phyloP scores from a whole-genome alignment of 2,329 filamentous ascomycete species.

The Ophiobolus disseminans region DNA sequence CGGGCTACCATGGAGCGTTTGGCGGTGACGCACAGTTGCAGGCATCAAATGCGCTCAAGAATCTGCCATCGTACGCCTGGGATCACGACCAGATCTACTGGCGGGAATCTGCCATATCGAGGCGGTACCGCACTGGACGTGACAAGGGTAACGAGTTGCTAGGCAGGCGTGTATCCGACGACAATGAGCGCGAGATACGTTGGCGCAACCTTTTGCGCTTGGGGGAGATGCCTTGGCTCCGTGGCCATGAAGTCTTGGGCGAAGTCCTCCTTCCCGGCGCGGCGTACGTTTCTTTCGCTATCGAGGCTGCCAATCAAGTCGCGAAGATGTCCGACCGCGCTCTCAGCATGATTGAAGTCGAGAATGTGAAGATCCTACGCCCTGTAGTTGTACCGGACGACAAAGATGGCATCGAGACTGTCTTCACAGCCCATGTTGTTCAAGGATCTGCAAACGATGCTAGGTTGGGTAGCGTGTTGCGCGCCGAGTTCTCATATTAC shows the following conservation, averaged over 20 bases:
- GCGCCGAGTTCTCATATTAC: too few relatives aligned
- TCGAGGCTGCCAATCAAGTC: slow-evolving; percentile 26
- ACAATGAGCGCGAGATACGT: not conserved
- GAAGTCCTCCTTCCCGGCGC: slow-evolving; percentile 55
- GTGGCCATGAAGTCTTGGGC: slow-evolving; percentile 24
- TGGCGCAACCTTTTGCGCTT: slow-evolving; percentile 22
- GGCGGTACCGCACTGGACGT: slow-evolving; percentile 8
- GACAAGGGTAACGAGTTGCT: slow-evolving; percentile 13
- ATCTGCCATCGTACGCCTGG: slow-evolving; percentile 9
- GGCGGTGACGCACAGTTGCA: not conserved
- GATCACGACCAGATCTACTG: slow-evolving; percentile 36
- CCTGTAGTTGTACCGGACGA: not conserved
- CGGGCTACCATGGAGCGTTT: too few relatives aligned
- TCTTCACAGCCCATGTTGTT: too few relatives aligned
- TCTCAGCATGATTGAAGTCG: not conserved
- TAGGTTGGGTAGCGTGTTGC: too few relatives aligned
- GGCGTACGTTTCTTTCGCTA: slow-evolving; percentile 53
- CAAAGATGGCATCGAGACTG: not conserved
- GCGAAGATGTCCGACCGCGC: too few relatives aligned
- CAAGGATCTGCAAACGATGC: too few relatives aligned
- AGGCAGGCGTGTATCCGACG: slow-evolving; percentile 4
- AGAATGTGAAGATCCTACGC: not conserved
- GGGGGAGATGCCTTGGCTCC: slow-evolving; percentile 22
- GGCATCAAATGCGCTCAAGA: not conserved
- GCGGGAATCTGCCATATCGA: slow-evolving; percentile 17